Percentiles rank a stretch among this genome's conserved stretches.
phyloP scores from a whole-genome alignment of 306 rosid species.

The Cyamopsis tetragonoloba region DNA sequence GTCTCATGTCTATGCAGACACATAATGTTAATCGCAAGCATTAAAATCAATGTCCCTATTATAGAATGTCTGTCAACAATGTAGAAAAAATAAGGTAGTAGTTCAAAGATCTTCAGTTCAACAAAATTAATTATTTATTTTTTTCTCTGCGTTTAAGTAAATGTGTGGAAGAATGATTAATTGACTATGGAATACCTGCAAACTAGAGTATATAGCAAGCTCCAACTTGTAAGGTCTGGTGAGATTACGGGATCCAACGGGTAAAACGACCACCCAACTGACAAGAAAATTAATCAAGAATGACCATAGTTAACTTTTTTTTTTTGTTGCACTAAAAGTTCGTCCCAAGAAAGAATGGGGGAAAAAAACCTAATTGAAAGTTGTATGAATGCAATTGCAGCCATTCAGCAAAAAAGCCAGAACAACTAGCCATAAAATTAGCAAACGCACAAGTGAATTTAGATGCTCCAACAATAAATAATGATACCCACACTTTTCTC shows the following conservation, averaged over 20 bases:
- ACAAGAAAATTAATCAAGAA: constrained; percentile 29
- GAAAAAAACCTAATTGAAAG: background rate
- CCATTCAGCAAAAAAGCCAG: constrained; percentile 18
- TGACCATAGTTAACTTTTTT: constrained; percentile 9
- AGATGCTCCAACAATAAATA: constrained; percentile 29
- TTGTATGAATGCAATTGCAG: constrained; percentile 14
- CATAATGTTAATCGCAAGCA: background rate
- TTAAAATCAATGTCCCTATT: background rate
- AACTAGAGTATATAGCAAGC: constrained; percentile 73
- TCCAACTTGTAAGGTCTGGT: constrained; percentile 86
- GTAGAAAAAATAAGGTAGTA: background rate
- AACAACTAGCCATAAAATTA: constrained; percentile 3
- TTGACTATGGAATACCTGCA: constrained; percentile 59
- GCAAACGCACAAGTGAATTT: constrained; percentile 1
- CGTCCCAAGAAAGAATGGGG: background rate
- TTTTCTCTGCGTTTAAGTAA: background rate
- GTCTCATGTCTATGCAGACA: background rate
- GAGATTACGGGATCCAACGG: constrained; percentile 64
- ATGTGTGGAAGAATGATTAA: constrained; percentile 2
- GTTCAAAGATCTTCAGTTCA: background rate
- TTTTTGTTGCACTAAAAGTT: background rate
- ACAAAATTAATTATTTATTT: background rate
- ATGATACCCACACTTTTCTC: constrained; percentile 70
- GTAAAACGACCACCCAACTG: constrained; percentile 94
- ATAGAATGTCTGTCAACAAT: background rate